Percentiles rank a stretch among this genome's conserved stretches.
Evolutionary conservation across 2,329 filamentous ascomycete genomes (phyloP).

Genomic region (Colletotrichum simmondsii): DNA sequence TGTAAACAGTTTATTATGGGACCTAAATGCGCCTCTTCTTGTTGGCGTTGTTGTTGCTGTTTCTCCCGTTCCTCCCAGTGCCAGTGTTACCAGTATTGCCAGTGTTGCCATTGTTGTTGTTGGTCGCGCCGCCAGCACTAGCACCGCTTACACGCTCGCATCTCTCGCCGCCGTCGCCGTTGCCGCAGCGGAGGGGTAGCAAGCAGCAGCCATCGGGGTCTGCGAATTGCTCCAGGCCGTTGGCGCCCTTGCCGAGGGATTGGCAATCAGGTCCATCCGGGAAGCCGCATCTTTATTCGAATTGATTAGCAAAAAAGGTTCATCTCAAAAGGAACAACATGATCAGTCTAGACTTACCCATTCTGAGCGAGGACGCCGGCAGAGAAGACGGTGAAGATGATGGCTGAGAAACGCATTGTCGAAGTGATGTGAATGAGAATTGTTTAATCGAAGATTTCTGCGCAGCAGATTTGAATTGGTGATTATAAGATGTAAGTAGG

Average conservation of each 20-base stretch:
- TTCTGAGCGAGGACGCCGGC: not conserved
- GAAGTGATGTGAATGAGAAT: not conserved
- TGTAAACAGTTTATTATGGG: not conserved
- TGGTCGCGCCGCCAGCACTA: not conserved
- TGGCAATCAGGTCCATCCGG: slow-evolving; percentile 10
- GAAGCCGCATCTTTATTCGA: slow-evolving; percentile 1
- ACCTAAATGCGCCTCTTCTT: not conserved
- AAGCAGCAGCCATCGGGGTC: slow-evolving; percentile 16
- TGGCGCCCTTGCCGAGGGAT: not conserved
- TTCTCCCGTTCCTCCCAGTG: not conserved
- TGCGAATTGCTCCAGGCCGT: slow-evolving; percentile 19
- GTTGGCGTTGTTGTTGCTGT: not conserved
- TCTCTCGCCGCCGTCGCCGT: slow-evolving; percentile 11
- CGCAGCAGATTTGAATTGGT: not conserved
- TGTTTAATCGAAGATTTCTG: not conserved
- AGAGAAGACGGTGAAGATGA: not conserved
- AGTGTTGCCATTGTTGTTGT: not conserved
- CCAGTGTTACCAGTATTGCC: not conserved
- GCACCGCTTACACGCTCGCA: slow-evolving; percentile 15
- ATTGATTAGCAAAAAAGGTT: not conserved
- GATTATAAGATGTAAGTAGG: not conserved
- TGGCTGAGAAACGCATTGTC: not conserved
- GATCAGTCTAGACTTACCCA: not conserved
- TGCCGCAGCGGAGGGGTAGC: slow-evolving; percentile 8
- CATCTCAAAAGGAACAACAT: not conserved